Conservation (phyloP, 306 rosid genomes). For the Trichosanthes cucumerina region DNA sequence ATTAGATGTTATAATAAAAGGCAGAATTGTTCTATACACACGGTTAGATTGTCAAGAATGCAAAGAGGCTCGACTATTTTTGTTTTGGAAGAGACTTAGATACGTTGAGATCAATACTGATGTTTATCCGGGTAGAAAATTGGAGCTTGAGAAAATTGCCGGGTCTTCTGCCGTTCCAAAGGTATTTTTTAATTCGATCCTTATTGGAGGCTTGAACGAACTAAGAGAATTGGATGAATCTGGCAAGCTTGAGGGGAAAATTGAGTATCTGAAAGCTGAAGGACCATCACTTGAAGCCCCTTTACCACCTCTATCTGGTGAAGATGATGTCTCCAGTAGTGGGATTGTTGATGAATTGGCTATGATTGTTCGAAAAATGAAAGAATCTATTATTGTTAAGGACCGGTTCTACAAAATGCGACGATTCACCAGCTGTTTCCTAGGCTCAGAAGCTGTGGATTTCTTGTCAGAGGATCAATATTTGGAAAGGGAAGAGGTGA, state of each 20-base stretch:
- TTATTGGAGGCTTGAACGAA: conserved; percentile 70
- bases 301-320: conserved; percentile 80
- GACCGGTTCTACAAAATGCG: conserved; percentile 77
- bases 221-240: conserved; percentile 52
- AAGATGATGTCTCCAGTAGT: conserved; percentile 55
- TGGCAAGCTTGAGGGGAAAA: conserved; percentile 66
- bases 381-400: conserved; percentile 56
- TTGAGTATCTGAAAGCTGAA: conserved; percentile 60
- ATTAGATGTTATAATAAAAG: conserved; percentile 40
- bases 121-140: conserved; percentile 62
- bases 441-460: conserved; percentile 75
- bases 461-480: conserved; percentile 91
- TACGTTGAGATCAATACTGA: conserved; percentile 73
- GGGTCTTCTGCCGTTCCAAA: conserved; percentile 70
- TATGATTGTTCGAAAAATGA: conserved; percentile 62
- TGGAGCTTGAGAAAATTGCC: conserved; percentile 64
- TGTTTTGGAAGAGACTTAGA: conserved; percentile 52
- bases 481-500: conserved; percentile 82
- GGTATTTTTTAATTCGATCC: conserved; percentile 66
- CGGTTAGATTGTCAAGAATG: conserved; percentile 68
- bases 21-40: conserved; percentile 67
- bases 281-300: conserved; percentile 57
- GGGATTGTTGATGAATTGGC: conserved; percentile 74
- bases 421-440: conserved; percentile 58
- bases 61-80: conserved; percentile 55